Evolutionary conservation across 495 filamentous ascomycete genomes (phyloP).

Genomic region (Trichoderma parareesei): DNA sequence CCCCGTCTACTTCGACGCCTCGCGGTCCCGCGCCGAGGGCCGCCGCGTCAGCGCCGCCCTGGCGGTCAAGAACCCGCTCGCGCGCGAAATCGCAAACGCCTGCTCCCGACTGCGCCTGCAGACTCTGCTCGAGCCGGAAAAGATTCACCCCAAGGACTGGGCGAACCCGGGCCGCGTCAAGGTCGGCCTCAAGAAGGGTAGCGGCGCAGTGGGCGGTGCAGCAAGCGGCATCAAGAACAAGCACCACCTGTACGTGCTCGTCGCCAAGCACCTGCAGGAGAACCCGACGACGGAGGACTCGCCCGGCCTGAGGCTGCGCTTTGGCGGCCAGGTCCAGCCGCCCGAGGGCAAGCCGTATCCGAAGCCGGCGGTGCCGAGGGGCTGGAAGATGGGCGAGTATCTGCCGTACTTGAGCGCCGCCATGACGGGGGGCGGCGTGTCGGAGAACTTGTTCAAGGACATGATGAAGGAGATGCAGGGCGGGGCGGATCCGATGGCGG

Average conservation of each 20-base stretch:
- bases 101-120: constrained; percentile 63
- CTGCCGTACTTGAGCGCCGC: constrained; percentile 81
- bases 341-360: constrained; percentile 55
- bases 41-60: constrained; percentile 62
- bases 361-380: constrained; percentile 69
- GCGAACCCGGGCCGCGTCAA: constrained; percentile 88
- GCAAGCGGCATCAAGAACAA: constrained; percentile 63
- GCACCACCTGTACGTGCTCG: constrained; percentile 73
- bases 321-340: constrained; percentile 44
- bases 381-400: constrained; percentile 83
- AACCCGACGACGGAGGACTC: constrained; percentile 67
- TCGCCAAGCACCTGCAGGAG: constrained; percentile 62
- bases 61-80: constrained; percentile 79
- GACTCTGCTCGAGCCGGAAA: constrained; percentile 80
- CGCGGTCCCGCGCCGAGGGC: constrained; percentile 65
- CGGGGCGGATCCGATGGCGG: constrained; percentile 43
- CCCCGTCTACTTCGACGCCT: constrained; percentile 85
- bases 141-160: constrained; percentile 95
- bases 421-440: constrained; percentile 87
- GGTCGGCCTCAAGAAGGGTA: constrained; percentile 43
- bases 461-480: constrained; percentile 93
- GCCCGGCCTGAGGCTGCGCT: constrained; percentile 57
- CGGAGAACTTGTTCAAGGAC: constrained; percentile 92
- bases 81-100: constrained; percentile 81
- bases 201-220: constrained; percentile 9